Evolutionary conservation across 2,329 filamentous ascomycete genomes (phyloP).

Genomic region (Clonostachys solani): DNA sequence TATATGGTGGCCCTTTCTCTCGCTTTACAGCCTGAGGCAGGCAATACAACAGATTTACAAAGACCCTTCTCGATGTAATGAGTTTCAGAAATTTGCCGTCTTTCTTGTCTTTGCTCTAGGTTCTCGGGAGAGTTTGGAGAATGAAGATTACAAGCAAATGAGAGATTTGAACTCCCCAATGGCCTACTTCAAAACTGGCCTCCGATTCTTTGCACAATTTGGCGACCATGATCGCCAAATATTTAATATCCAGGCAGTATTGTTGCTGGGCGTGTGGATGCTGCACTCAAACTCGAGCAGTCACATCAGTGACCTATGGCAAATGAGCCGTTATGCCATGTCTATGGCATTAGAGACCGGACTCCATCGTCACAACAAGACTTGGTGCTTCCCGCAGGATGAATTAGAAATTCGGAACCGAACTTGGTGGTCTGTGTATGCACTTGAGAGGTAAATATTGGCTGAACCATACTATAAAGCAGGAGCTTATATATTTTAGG

Average conservation of each 20-base stretch:
- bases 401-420: slow-evolving; percentile 12
- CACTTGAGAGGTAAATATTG: slow-evolving; percentile 7
- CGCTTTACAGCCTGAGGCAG: slow-evolving; percentile 8
- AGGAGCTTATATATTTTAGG: too few species aligned
- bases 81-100: slow-evolving; percentile 9
- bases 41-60: slow-evolving; percentile 8
- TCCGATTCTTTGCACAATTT: slow-evolving; percentile 11
- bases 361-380: slow-evolving; percentile 11
- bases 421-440: slow-evolving; percentile 15
- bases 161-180: slow-evolving; percentile 12
- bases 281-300: slow-evolving; percentile 10
- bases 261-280: slow-evolving; percentile 16
- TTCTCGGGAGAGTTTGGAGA: slow-evolving; percentile 5
- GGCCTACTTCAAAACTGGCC: slow-evolving; percentile 12
- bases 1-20: slow-evolving; percentile 17
- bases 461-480: too few species aligned
- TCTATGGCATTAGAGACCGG: slow-evolving; percentile 14
- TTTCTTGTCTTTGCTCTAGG: slow-evolving; percentile 11
- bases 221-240: slow-evolving; percentile 11
- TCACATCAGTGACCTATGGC: slow-evolving; percentile 16
- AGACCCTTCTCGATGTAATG: slow-evolving; percentile 5
- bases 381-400: slow-evolving; percentile 10
- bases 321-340: slow-evolving; percentile 15
- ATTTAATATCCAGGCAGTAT: slow-evolving; percentile 9
- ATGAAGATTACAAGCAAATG: slow-evolving; percentile 7